Evolutionary conservation across 2,329 filamentous ascomycete species (phyloP), one percentile per base, ranked within the genome.

Genomic region (Arthrinium puccinioides): DNA sequence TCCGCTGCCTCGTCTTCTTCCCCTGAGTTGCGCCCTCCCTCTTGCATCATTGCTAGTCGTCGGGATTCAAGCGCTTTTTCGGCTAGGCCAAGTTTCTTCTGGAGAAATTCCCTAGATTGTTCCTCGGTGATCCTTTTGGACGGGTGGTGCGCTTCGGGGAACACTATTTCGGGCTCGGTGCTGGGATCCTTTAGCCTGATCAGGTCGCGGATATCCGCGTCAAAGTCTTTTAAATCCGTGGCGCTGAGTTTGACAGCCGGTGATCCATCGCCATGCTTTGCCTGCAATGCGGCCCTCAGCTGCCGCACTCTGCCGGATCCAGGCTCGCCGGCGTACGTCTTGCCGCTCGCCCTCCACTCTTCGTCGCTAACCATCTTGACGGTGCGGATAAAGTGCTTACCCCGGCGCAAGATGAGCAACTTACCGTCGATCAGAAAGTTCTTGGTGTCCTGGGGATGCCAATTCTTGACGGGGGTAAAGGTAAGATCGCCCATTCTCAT

Each of bases 311-410:
- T 45, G 34, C 75, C 75, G 7, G 64, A 72, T 47, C 50, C 62
- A 1, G 69, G 63, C 57, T 76, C 61, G 30, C 76, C 76, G 1
- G 70, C 67, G 53, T 79, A 79, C 14, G 58, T 59, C 43, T 61
- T 40, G 20, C 74, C 74, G 39, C 63, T 68, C 5, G 46, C 50
- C 28, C 57, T 49, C 66, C 72, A 80, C 41, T 69, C 69, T 32
- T 73, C 62, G 50, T 82, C 74, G 43, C 59, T 62, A 21, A 82
- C 62, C 43, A 82, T 63, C 56, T 80, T 65, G 36, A 82, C 64
- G 45, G 81, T 68, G 31, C 76, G 72, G 31, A 82, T 57, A 44
- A 80, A 77, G 57, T 79, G 71, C 61, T 79, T 81, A 46, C 77
- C 77, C 51, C 70, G 76, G 45, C 79, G 74, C 37, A 82, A 61